A percentile compares a stretch with the other conserved stretches of the same genome.
phyloP scores from a whole-genome alignment of 768 basidiomycete species.

The Podaxis rugospora region DNA sequence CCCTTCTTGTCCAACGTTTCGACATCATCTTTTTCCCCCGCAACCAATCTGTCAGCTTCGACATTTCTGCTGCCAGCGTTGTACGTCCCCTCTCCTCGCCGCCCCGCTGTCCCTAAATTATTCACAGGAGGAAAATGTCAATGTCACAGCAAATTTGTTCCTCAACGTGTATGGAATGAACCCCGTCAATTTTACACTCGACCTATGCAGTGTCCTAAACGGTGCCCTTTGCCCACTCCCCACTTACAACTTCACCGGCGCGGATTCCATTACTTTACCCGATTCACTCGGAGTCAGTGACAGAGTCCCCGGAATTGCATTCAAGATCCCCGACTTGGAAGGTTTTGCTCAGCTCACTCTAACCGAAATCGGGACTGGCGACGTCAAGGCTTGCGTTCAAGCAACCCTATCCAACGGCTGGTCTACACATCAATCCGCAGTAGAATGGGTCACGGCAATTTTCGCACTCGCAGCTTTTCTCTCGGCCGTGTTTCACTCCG shows the following conservation, averaged over 20 bases:
- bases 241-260: constrained; percentile 84
- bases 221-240: constrained; percentile 83
- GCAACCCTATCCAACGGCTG: constrained; percentile 90
- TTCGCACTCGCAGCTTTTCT: constrained; percentile 60
- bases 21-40: constrained; percentile 65
- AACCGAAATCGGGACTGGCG: constrained; percentile 60
- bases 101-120: constrained; percentile 14
- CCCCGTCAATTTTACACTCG: constrained; percentile 78
- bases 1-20: constrained; percentile 75
- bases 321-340: constrained; percentile 86
- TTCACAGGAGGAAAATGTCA: constrained; percentile 65
- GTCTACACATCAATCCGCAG: constrained; percentile 70
- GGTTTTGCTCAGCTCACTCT: constrained; percentile 81
- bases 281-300: constrained; percentile 48
- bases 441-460: constrained; percentile 74
- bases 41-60: constrained; percentile 77
- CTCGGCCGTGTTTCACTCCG: constrained; percentile 59
- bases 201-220: constrained; percentile 74
- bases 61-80: constrained; percentile 82
- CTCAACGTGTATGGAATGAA: constrained; percentile 87
- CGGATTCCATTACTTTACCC: constrained; percentile 64
- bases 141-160: constrained; percentile 76
- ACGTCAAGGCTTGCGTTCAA: constrained; percentile 85
- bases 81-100: constrained; percentile 39
- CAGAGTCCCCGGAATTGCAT: constrained; percentile 76